Conservation (phyloP, 2,329 filamentous ascomycete species). For the Ilyonectria robusta region DNA sequence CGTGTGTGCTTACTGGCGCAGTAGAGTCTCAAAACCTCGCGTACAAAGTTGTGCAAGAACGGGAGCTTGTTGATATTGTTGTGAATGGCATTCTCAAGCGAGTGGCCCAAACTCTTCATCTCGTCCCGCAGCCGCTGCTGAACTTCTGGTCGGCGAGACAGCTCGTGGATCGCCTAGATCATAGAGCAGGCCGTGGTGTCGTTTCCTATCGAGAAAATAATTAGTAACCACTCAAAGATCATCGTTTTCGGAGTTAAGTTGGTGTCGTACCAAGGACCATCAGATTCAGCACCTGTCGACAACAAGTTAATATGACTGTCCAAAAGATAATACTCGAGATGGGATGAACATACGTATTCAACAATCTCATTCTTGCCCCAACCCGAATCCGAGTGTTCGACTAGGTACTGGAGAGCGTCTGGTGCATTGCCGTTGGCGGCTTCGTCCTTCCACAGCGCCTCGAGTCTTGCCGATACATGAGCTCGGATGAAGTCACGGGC, state of each 20-base stretch:
- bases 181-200: slow-evolving; percentile 61
- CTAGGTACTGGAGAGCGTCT: slow-evolving; percentile 53
- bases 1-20: slow-evolving; percentile 49
- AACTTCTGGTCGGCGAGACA: slow-evolving; percentile 53
- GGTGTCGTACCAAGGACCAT: slow-evolving; percentile 55
- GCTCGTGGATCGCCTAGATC: slow-evolving; percentile 59
- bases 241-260: background rate
- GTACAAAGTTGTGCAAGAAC: slow-evolving; percentile 58
- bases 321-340: background rate
- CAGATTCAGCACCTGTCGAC: slow-evolving; percentile 59
- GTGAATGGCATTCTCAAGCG: slow-evolving; percentile 30
- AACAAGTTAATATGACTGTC: slow-evolving; percentile 45
- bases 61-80: slow-evolving; percentile 52
- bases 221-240: background rate
- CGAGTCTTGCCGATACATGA: slow-evolving; percentile 25
- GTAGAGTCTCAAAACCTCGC: slow-evolving; percentile 60
- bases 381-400: slow-evolving; percentile 47
- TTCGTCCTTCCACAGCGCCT: slow-evolving; percentile 9
- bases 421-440: background rate
- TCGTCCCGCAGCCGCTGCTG: slow-evolving; percentile 58
- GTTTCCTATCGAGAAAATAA: slow-evolving; percentile 46
- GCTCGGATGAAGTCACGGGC: slow-evolving; percentile 51
- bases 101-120: slow-evolving; percentile 43
- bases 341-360: slow-evolving; percentile 41
- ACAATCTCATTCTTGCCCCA: slow-evolving; percentile 48